Conservation (phyloP, 2,329 filamentous ascomycete species). For the Aspergillus tanneri region DNA sequence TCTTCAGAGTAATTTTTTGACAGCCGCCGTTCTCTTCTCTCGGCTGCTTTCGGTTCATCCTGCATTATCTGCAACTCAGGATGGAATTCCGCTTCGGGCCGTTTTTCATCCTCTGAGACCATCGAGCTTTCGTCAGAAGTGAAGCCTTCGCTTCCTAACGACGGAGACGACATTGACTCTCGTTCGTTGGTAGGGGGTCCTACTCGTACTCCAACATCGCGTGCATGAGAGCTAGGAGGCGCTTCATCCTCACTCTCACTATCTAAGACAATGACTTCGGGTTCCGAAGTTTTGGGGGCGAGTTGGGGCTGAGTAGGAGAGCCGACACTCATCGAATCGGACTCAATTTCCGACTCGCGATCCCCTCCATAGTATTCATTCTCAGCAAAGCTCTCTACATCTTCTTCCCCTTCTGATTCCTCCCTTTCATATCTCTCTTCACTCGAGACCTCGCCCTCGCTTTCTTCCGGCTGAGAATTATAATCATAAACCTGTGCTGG, state of each 20-base stretch:
- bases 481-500: too few species aligned
- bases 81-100: not conserved
- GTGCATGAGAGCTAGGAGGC: constrained; percentile 3
- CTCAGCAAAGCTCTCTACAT: constrained; percentile 2
- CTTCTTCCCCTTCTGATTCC: constrained; percentile 12
- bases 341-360: constrained; percentile 21
- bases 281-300: constrained; percentile 18
- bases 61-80: not conserved
- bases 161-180: constrained; percentile 4
- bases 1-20: not conserved
- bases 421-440: constrained; percentile 1
- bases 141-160: constrained; percentile 6
- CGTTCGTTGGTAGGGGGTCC: not conserved
- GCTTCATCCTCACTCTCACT: constrained; percentile 44
- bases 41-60: not conserved
- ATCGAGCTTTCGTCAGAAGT: not conserved
- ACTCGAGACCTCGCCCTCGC: not conserved
- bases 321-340: constrained; percentile 10
- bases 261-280: constrained; percentile 44
- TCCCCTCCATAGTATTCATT: constrained; percentile 17
- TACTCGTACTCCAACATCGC: not conserved
- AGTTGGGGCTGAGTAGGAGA: constrained; percentile 2
- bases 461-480: not conserved
- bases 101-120: not conserved
- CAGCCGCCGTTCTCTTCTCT: not conserved